Percentiles rank a stretch among this genome's conserved stretches.
Evolutionary conservation across 371 early-diverging fungal genomes (phyloP).

Genomic region (Mycotypha africana): DNA sequence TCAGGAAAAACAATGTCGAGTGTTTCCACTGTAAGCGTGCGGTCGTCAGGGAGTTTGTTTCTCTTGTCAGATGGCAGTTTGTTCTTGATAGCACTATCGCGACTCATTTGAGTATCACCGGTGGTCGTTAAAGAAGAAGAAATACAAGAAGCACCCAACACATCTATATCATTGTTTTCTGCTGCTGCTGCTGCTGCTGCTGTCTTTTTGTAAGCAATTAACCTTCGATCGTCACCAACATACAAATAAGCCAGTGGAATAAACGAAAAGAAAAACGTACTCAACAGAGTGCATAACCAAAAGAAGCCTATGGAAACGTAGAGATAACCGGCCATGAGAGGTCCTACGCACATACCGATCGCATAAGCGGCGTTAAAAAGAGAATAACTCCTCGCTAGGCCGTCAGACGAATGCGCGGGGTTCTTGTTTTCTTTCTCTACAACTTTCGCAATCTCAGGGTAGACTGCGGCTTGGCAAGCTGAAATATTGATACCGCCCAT

Average conservation of each 20-base stretch:
- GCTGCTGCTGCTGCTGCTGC: no score
- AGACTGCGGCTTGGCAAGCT: constrained; percentile 38
- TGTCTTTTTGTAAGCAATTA: no score
- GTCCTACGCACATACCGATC: constrained; percentile 29
- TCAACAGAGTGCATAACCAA: constrained; percentile 19
- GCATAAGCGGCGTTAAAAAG: constrained; percentile 42
- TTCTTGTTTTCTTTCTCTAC: constrained; percentile 27
- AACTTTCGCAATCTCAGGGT: constrained; percentile 37
- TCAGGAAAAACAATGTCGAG: no score
- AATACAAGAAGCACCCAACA: no score
- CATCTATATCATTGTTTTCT: no score
- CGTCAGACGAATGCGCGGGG: constrained; percentile 17
- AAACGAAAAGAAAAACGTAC: constrained; percentile 22
- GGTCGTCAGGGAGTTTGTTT: no score
- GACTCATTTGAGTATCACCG: no score
- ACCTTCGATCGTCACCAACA: constrained; percentile 16
- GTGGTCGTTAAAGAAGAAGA: no score
- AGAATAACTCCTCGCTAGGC: constrained; percentile 35
- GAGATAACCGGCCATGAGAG: constrained; percentile 17
- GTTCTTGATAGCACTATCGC: no score
- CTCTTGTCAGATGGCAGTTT: no score
- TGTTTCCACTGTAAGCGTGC: no score
- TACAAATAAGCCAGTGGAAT: constrained; percentile 33
- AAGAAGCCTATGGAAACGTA: constrained; percentile 22
- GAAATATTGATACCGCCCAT: constrained; percentile 34